Evolutionary conservation across 371 early-diverging fungal genomes (phyloP), one percentile per base, ranked within the genome.

Genomic region (Fennellomyces sp.): DNA sequence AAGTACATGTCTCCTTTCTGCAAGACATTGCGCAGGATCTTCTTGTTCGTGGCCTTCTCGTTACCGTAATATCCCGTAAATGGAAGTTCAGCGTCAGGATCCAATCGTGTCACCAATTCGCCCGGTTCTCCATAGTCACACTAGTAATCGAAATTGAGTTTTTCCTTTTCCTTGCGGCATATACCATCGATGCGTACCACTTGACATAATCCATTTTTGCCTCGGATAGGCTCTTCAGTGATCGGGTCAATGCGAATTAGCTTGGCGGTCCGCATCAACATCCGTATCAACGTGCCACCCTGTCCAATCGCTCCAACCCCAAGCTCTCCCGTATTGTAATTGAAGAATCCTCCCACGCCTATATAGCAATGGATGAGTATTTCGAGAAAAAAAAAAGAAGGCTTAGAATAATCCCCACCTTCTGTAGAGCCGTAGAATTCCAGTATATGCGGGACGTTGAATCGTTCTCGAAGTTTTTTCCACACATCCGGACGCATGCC

Each of bases 401-500:
- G 13, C 13, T 8, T 6, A 33, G 35, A 33, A 33, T 8, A 33
- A 33, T 13, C 8, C 5, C 11, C 21, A 45, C 45, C 69, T 63
- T 65, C 65, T 5, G 87, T 87, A 13, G 82, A 68, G 7, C 70
- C 86, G 54, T 87, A 87, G 57, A 76, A 79, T 53, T 87, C 88
- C 38, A 69, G 70, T 8, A 87, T 69, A 17, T 70, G 47, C 8
- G 57, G 42, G 36, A 87, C 79, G 28, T 59, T 64, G 56, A 87
- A 86, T 29, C 58, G 30, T 42, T 76, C 65, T 47, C 73, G 75
- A 63, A 90, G 71, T 3, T 60, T 63, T 17, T 58, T 65, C 90
- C 90, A 90, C 7, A 88, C 79, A 41, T 90, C 91, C 15, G 80
- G 73, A 3, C 87, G 71, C 67, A 90, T 81, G 7, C 91, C 91